These are phyloP conservation scores for Penicillium goetzii DNA, from an alignment of 495 filamentous ascomycete genomes.

Conservation along the genomic window DNA sequence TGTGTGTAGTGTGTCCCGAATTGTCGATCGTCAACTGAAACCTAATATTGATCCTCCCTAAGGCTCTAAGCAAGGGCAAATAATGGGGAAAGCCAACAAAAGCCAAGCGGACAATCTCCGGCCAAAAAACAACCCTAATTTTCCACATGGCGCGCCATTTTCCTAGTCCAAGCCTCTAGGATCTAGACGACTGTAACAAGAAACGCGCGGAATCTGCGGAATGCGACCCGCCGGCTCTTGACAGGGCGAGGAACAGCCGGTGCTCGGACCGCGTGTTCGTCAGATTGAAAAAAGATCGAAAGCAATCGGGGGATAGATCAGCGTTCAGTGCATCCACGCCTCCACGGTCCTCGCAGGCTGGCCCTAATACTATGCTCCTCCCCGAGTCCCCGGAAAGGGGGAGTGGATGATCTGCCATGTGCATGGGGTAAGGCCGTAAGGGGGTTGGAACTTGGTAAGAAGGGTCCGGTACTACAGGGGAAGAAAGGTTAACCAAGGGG, in stretches of 20 bases:
- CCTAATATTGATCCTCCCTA: not conserved
- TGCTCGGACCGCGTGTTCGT: not conserved
- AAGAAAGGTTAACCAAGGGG: not conserved
- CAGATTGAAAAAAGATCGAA: not conserved
- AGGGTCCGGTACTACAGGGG: no score
- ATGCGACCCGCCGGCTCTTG: not conserved
- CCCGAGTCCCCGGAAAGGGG: not conserved
- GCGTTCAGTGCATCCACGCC: not conserved
- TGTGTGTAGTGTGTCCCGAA: not conserved
- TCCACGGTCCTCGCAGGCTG: not conserved
- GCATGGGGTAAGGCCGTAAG: not conserved
- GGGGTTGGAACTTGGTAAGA: no score
- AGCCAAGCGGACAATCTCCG: not conserved
- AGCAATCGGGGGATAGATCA: not conserved
- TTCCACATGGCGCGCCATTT: constrained; percentile 1
- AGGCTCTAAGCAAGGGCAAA: not conserved
- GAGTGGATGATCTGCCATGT: not conserved
- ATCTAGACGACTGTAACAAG: not conserved
- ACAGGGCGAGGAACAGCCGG: not conserved
- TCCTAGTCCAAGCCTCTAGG: not conserved
- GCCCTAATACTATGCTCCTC: no score
- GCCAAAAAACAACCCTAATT: not conserved
- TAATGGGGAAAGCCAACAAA: not conserved
- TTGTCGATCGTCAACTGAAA: not conserved
- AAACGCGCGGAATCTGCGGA: not conserved